Evolutionary conservation across 108 stramenopile genomes (phyloP).

Genomic region (Fragilaria crotonensis): DNA sequence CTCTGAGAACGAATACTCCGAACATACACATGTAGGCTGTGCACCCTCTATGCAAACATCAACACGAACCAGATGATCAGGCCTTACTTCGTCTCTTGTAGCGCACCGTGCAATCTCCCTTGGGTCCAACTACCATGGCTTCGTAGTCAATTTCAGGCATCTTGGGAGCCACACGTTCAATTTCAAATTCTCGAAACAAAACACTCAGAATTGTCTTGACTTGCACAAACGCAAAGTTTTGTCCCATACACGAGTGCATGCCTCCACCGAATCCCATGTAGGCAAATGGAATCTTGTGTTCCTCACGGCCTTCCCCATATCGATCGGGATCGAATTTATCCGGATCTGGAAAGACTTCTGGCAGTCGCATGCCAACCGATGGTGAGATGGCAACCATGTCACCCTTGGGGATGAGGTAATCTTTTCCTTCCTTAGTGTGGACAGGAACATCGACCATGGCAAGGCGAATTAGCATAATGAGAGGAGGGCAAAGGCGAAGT

Average conservation of each 20-base stretch:
- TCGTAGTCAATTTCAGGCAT: conserved; percentile 91
- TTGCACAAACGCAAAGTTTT: conserved; percentile 97
- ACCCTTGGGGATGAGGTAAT: conserved; percentile 80
- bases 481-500: conserved; percentile 93
- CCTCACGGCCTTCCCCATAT: conserved; percentile 88
- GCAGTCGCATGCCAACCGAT: conserved; percentile 87
- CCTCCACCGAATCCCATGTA: conserved; percentile 98
- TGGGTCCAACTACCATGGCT: conserved; percentile 99
- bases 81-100: conserved; percentile 48
- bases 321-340: conserved; percentile 96
- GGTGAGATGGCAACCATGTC: conserved; percentile 92
- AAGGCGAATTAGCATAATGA: conserved; percentile 95
- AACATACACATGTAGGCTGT: no score
- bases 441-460: conserved; percentile 82
- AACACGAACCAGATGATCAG: no score
- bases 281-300: conserved; percentile 93
- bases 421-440: conserved; percentile 58
- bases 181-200: conserved; percentile 87
- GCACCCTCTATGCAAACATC: no score
- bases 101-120: conserved; percentile 81
- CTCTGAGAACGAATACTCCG: no score
- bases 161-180: conserved; percentile 72
- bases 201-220: conserved; percentile 97
- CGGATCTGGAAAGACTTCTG: conserved; percentile 86
- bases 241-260: conserved; percentile 99